Base-by-base conservation (phyloP, 2,329 filamentous ascomycete species). In the Colletotrichum melonis region DNA sequence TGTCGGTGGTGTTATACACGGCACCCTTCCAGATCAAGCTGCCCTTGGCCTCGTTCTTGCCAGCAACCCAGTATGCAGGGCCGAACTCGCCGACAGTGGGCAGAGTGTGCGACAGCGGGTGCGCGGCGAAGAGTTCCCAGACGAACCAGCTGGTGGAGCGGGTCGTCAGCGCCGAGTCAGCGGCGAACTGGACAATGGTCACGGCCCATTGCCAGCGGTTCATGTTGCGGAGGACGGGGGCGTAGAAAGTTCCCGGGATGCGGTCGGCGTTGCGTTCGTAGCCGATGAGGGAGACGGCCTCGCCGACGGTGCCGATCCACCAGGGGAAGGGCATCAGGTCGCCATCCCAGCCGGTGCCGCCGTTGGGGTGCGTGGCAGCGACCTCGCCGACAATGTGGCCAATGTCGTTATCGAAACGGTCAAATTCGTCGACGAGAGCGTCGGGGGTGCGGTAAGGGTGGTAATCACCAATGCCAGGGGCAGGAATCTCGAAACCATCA, bases 251-350 rank as follows among this genome's bases (percentile, higher is more conserved):
- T 7, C 88, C 88, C 2, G 86, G 85, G 57, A 92, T 86, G 24
- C 87, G 85, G 76, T 92, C 89, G 4, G 86, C 85, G 80, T 93
- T 93, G 69, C 91, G 86, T 84, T 93, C 92, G 35, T 89, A 89
- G 22, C 91, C 89, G 74, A 93, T 85, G 19, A 93, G 83, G 68
- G 88, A 91, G n/a, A 93, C 85, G 28, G 90, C 91, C 78, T 93
- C 92, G 16, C 87, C 88, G 3, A 93, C 89, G 9, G 88, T 84
- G 30, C 90, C 91, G 63, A 89, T 88, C 90, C 88, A 89, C 84
- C 86, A 90, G 1, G 86, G 88, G 75, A 84, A 89, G 46, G 82
- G 79, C 76, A 83, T 84, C 62, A 87, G 84, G 16, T 84, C 76
- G 3, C 85, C 85, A 2, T 80, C 75, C 83, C 86, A 89, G 74